phyloP scores from a whole-genome alignment of 345 rosid genomes.

The Sisymbrium irio region DNA sequence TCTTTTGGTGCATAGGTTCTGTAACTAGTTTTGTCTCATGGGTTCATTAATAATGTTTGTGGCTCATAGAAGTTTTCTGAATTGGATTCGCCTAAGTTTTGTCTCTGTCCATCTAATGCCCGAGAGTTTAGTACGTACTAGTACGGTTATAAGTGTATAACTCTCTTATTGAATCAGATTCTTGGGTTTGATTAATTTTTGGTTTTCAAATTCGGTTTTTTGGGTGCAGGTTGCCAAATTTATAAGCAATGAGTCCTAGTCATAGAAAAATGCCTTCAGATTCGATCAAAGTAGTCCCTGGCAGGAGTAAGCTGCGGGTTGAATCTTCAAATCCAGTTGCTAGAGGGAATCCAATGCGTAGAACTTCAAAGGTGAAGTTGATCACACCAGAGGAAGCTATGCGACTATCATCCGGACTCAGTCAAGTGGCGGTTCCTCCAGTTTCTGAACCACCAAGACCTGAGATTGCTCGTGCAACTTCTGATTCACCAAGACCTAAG shows the following conservation, averaged over 20 bases:
- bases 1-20: not conserved
- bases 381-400: constrained; percentile 28
- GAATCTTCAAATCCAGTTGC: constrained; percentile 33
- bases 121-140: not conserved
- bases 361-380: constrained; percentile 21
- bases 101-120: not conserved
- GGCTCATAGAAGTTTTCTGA: not conserved
- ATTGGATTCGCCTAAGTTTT: not conserved
- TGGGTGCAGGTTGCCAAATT: constrained; percentile 4
- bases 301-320: constrained; percentile 25
- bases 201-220: not conserved
- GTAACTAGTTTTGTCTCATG: not conserved
- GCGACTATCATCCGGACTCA: constrained; percentile 5
- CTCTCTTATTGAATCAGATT: not conserved
- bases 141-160: not conserved
- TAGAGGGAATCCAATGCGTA: constrained; percentile 8
- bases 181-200: not conserved
- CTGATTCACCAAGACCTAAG: not conserved
- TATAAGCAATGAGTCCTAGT: constrained; percentile 16
- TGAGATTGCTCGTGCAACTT: not conserved
- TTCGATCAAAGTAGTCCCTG: constrained; percentile 34
- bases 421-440: not conserved
- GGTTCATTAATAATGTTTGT: not conserved
- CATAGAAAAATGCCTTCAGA: constrained; percentile 12
- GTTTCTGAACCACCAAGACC: not conserved